These are phyloP conservation scores for Hypholoma fasciculare DNA, from an alignment of 768 basidiomycete genomes.

Conservation along the genomic window DNA sequence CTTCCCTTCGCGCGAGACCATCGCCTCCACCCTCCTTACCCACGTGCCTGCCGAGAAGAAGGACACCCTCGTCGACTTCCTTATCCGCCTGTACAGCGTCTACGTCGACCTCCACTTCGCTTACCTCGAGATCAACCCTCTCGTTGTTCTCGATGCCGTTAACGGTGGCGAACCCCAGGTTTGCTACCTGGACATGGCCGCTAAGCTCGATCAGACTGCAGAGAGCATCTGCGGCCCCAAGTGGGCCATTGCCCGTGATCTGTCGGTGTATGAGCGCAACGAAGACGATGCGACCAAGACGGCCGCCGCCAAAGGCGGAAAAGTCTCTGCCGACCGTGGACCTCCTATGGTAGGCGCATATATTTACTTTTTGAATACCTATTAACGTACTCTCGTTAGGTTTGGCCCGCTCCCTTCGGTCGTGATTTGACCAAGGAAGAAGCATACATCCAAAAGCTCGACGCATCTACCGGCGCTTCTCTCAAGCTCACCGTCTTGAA, in stretches of 20 bases:
- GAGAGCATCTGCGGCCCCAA: slow-evolving; percentile 98
- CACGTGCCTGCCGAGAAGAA: slow-evolving; percentile 86
- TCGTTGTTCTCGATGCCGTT: slow-evolving; percentile 87
- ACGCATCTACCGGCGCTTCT: slow-evolving; percentile 95
- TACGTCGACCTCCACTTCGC: slow-evolving; percentile 99
- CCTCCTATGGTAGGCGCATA: slow-evolving; percentile 78
- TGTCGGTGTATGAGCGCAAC: slow-evolving; percentile 64
- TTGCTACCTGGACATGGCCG: slow-evolving; percentile 98
- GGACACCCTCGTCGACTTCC: slow-evolving; percentile 92
- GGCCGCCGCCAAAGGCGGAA: slow-evolving; percentile 42
- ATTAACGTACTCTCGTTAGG: slow-evolving; percentile 31
- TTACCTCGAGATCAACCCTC: slow-evolving; percentile 99
- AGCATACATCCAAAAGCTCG: slow-evolving; percentile 98
- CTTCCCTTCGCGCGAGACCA: slow-evolving; percentile 82
- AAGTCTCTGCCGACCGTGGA: slow-evolving; percentile 86
- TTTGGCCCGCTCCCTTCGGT: slow-evolving; percentile 93
- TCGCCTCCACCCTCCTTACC: slow-evolving; percentile 75
- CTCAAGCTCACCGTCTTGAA: slow-evolving; percentile 98
- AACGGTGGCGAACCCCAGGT: slow-evolving; percentile 70
- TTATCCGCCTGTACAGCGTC: slow-evolving; percentile 92
- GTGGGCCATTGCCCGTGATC: slow-evolving; percentile 96
- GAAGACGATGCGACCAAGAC: slow-evolving; percentile 39
- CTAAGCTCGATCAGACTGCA: slow-evolving; percentile 99
- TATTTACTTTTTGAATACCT: not conserved
- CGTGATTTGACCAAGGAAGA: slow-evolving; percentile 98